Base-by-base conservation (phyloP, 768 basidiomycete genomes). In the Boletus reticulatus region DNA sequence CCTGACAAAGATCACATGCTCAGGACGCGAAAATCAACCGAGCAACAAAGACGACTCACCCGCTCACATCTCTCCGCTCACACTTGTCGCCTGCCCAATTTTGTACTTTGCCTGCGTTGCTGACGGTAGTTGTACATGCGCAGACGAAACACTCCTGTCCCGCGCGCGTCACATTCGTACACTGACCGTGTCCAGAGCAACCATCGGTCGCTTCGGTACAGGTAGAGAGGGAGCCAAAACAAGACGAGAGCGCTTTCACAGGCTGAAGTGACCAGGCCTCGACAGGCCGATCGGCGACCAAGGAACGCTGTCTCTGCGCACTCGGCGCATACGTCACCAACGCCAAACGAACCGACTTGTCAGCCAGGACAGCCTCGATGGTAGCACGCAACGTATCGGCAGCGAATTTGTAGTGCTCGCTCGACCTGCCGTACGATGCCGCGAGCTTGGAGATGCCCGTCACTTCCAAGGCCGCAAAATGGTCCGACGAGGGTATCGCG, bases 1-100 rank as follows among this genome's bases (percentile, higher is more conserved):
- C 13, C 91, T 93, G 57, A 4, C 20, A 39, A 17, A 46, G 36
- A 57, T 37, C 13, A 39, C n/a, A 39, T 57, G 16, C 11, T 36
- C 22, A 55, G 24, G 6, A 39, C 9, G 38, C 8, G 19, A 39
- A 34, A 39, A 11, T 31, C 11, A 17, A 43, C 16, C 14, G n/a
- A 43, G 10, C 16, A 38, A n/a, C 2, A 34, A 4, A 14, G 8
- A 14, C 11, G 10, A 83, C 88, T 57, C 64, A 91, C 91, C 82
- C 83, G 76, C 88, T 92, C 46, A 93, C 73, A 65, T 94, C 92
- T 71, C 83, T 84, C 59, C 84, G 80, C 75, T 92, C 84, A 61
- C 92, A 94, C 58, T 76, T 81, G 50, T 80, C 78, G 6, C 92
- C 92, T 1, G 80, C 90, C 91, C 92, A 94, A 32, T 70, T 72